Evolutionary conservation across 164 flowering plant species (phyloP).

Genomic region (Stephania japonica): DNA sequence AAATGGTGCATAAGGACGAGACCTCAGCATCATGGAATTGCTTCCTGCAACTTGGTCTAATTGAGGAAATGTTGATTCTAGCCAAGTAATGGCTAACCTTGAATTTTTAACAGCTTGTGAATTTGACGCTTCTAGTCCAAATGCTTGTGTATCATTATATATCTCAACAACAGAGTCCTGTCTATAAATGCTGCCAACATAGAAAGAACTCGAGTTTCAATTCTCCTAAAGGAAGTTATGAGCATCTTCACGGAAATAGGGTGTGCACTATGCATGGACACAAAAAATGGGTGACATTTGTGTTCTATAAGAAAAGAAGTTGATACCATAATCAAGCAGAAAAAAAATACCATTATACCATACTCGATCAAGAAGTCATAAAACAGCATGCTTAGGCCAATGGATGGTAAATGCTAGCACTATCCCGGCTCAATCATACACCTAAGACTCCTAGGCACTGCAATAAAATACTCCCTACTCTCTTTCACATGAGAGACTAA

Average conservation of each 20-base stretch:
- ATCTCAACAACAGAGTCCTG: constrained; percentile 71
- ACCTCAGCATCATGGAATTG: constrained; percentile 36
- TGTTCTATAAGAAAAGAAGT: neutral
- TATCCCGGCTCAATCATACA: no score
- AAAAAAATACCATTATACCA: neutral
- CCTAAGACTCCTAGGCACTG: no score
- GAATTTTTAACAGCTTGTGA: constrained; percentile 60
- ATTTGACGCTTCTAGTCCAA: constrained; percentile 62
- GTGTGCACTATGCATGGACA: neutral
- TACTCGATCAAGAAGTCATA: neutral
- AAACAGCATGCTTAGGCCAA: no score
- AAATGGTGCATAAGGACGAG: constrained; percentile 64
- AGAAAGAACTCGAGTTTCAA: constrained; percentile 4
- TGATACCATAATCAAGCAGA: neutral
- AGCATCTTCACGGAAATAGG: neutral
- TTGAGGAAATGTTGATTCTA: constrained; percentile 89
- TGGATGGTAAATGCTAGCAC: no score
- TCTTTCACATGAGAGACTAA: no score
- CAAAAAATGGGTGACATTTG: neutral
- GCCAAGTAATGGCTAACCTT: constrained; percentile 81
- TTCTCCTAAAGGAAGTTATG: neutral
- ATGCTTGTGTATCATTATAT: constrained; percentile 67
- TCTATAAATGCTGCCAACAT: constrained; percentile 53
- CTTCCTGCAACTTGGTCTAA: constrained; percentile 34
- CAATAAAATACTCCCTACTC: no score